Evolutionary conservation across 257 asterid genomes (phyloP), one percentile per base, ranked within the genome.

Genomic region (Verbascum thapsus): DNA sequence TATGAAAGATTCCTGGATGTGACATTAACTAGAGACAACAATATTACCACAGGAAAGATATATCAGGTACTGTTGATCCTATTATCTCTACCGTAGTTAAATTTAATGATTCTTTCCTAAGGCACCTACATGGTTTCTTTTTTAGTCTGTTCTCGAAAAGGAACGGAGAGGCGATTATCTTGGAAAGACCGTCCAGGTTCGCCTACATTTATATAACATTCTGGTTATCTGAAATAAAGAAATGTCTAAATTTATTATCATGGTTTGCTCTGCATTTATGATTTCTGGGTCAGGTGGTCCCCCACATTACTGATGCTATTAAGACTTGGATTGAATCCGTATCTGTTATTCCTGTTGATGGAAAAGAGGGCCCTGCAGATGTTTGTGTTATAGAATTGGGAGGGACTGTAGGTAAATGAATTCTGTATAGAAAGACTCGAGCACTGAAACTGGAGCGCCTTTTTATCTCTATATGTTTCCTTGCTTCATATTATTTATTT

Each of bases 361-460:
- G 96, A 63, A 75, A 83, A 63, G 96, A 90, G 41, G 97, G 86
- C 17, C 90, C 98, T 52, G 98, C 99, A 17, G 96, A 90, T 82
- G 96, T 94, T 65, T 94, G 99, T 74, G 99, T 94, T 64, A 90
- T 94, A 73, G 99, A 94, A 64, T 71, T 94, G 87, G 98, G 99
- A 70, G 99, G 99, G 53, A 94, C 97, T 63, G 99, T 94, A 65
- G 99, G 99, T 94, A 84, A 65, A 68, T 66, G 32, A 26, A 4
- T 45, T 69, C 20, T 48, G 40, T 32, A 16, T 52, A 48, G 18
- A 53, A 59, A 11, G 38, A 47, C 37, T 65, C 34, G 19, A 5
- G 11, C 19, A 3, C 34, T 55, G 12, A 42, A 40, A 42, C 22
- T n/a, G 56, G 40, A 19, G 47, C 45, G 34, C 30, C 38, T 48